phyloP scores from a whole-genome alignment of 768 basidiomycete species.

The Nidularia pulvinata region DNA sequence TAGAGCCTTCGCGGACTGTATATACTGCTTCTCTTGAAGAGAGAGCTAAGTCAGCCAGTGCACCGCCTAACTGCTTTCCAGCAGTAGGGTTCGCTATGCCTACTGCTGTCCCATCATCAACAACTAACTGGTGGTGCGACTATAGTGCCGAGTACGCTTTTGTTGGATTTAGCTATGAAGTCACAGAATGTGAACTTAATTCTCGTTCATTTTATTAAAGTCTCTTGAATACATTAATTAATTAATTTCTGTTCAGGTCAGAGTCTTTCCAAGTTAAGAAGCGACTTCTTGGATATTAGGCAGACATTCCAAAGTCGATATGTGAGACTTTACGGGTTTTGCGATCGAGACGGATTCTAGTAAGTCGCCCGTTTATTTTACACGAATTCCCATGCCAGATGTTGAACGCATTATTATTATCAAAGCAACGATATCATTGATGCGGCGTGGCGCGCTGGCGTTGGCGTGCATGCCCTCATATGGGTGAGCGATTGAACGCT shows the following conservation, averaged over 20 bases:
- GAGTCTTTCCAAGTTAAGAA: slow-evolving; percentile 42
- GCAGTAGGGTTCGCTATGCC: slow-evolving; percentile 57
- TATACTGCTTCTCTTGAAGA: neutral
- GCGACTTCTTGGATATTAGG: slow-evolving; percentile 64
- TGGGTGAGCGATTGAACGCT: slow-evolving; percentile 47
- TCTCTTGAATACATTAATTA: neutral
- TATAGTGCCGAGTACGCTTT: slow-evolving; percentile 69
- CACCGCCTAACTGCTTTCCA: slow-evolving; percentile 34
- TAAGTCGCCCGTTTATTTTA: slow-evolving; percentile 13
- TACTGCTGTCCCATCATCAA: slow-evolving; percentile 34
- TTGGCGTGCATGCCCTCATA: slow-evolving; percentile 74
- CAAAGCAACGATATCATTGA: slow-evolving; percentile 55
- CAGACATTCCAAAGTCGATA: slow-evolving; percentile 62
- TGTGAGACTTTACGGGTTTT: slow-evolving; percentile 54
- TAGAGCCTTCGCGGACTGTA: no score
- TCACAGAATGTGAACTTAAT: slow-evolving; percentile 60
- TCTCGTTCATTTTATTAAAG: neutral
- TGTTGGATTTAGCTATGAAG: slow-evolving; percentile 76
- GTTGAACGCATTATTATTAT: neutral
- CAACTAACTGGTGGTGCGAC: slow-evolving; percentile 66
- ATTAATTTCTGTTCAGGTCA: slow-evolving; percentile 44
- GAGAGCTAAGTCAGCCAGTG: slow-evolving; percentile 1
- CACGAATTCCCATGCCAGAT: slow-evolving; percentile 1
- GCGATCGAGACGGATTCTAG: slow-evolving; percentile 47
- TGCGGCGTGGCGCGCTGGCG: slow-evolving; percentile 66